These are phyloP conservation scores for Raffaelea albimanens DNA, from an alignment of 2,329 filamentous ascomycete species.

Conservation along the genomic window DNA sequence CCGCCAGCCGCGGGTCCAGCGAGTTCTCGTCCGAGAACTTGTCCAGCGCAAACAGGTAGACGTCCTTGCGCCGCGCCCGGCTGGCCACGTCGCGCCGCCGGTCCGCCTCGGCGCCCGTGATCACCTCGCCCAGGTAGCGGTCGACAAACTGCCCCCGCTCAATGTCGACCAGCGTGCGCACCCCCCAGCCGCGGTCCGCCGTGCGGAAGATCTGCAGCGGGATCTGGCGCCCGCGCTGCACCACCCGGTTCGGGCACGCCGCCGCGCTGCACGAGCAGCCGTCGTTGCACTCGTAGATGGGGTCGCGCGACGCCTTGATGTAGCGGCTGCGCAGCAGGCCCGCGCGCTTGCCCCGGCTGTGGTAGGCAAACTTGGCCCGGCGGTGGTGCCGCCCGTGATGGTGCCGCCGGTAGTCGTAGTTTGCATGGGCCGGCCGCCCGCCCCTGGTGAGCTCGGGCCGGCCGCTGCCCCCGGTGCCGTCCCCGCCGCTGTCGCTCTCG, in stretches of 20 bases:
- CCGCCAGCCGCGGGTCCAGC: conserved; percentile 44
- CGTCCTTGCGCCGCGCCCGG: conserved; percentile 55
- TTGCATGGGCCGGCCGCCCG: not conserved
- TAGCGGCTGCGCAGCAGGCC: conserved; percentile 43
- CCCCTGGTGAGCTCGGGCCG: not conserved
- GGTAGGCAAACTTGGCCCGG: conserved; percentile 52
- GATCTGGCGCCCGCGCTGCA: conserved; percentile 62
- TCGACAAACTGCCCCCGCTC: conserved; percentile 70
- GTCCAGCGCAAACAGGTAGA: conserved; percentile 74
- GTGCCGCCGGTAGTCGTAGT: not conserved
- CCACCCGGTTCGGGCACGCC: conserved; percentile 63
- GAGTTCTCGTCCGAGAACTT: conserved; percentile 59
- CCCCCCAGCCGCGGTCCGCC: conserved; percentile 63
- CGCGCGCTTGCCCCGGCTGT: conserved; percentile 39
- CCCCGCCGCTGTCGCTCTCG: conserved; percentile 28
- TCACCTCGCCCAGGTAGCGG: conserved; percentile 64
- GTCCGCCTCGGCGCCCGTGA: conserved; percentile 55
- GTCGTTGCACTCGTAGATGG: conserved; percentile 74
- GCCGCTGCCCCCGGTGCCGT: not conserved
- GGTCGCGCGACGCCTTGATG: conserved; percentile 39
- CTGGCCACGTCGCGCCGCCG: conserved; percentile 48
- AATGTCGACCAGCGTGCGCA: conserved; percentile 56
- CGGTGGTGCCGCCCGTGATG: conserved; percentile 12
- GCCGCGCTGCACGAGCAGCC: conserved; percentile 53
- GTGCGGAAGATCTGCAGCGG: conserved; percentile 72